Percentiles rank a stretch among this genome's conserved stretches.
These are phyloP conservation scores for Eucalyptus caleyi DNA, from an alignment of 345 rosid genomes.

Conservation along the genomic window DNA sequence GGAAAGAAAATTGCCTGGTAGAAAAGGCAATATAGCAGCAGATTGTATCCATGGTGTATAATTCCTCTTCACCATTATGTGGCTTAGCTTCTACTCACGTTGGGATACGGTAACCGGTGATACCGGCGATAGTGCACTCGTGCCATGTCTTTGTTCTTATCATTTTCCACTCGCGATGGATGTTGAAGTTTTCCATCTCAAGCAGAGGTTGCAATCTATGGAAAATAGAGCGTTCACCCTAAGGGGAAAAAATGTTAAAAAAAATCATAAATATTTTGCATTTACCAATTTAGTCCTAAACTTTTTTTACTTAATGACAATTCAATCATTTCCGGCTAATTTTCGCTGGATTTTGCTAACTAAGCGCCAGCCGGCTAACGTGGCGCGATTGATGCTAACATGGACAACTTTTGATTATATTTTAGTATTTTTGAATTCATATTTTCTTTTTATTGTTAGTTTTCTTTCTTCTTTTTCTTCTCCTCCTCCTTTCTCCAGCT, in stretches of 20 bases:
- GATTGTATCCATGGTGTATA: not conserved
- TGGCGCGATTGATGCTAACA: fast-evolving
- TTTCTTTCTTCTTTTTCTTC: no score
- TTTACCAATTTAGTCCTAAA: no score
- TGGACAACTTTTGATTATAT: fast-evolving
- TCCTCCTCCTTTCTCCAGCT: fast-evolving
- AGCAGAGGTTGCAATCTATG: slow-evolving; percentile 82
- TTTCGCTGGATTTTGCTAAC: fast-evolving
- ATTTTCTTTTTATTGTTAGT: no score
- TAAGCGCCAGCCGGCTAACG: fast-evolving
- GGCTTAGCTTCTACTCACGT: not conserved
- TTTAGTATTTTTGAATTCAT: fast-evolving
- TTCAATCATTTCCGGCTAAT: fast-evolving
- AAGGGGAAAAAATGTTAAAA: not conserved
- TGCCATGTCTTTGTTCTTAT: not conserved
- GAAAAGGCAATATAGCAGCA: not conserved
- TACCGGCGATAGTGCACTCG: not conserved
- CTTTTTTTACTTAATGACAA: fast-evolving
- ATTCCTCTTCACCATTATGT: not conserved
- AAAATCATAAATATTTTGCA: slow-evolving; percentile 15
- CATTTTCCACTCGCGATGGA: slow-evolving; percentile 1
- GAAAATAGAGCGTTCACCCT: slow-evolving; percentile 78
- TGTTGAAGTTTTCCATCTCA: slow-evolving; percentile 98
- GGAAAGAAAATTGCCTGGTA: not conserved
- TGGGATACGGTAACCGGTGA: not conserved